phyloP scores from a whole-genome alignment of 164 flowering plant species.

The Annona squamosa region DNA sequence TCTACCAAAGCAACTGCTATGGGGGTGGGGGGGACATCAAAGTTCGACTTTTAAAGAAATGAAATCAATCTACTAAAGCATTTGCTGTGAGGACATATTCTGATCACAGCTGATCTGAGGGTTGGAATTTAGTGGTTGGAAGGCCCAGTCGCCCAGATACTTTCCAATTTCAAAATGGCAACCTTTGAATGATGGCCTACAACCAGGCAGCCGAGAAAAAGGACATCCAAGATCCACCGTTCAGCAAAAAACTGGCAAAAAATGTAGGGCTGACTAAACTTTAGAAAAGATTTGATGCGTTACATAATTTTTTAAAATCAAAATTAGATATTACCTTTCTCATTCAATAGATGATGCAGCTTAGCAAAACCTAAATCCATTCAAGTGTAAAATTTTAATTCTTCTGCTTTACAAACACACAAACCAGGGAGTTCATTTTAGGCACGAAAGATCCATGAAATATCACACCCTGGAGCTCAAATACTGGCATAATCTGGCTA shows the following conservation, averaged over 20 bases:
- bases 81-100: no score
- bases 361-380: neutral
- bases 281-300: neutral
- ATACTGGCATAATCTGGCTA: neutral
- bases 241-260: neutral
- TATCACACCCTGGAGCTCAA: neutral
- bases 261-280: neutral
- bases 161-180: neutral
- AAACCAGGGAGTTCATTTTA: neutral
- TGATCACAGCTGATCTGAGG: neutral
- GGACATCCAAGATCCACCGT: neutral
- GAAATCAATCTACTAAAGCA: no score
- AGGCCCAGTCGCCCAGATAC: neutral
- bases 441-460: neutral
- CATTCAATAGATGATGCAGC: neutral
- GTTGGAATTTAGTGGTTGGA: neutral
- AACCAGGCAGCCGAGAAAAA: neutral
- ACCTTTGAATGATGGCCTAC: neutral
- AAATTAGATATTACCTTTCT: no score
- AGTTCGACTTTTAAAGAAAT: no score
- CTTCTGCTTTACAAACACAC: neutral
- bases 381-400: neutral
- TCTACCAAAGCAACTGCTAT: no score
- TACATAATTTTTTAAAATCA: no score
- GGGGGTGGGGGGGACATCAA: no score